Evolutionary conservation across 2,329 filamentous ascomycete species (phyloP).

Genomic region (Fusarium udum): DNA sequence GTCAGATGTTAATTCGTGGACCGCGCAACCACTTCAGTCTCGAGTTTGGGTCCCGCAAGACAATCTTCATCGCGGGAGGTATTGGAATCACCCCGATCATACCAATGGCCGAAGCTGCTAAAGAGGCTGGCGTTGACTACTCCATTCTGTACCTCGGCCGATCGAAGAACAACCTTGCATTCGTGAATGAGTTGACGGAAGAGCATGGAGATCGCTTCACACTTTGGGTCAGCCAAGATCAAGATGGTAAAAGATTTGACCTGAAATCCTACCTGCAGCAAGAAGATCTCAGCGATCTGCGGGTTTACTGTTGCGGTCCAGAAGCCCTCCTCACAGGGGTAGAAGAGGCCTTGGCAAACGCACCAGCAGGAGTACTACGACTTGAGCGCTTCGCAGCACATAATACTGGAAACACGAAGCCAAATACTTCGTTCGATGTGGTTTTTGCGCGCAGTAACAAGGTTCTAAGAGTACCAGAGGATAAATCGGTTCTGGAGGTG

Average conservation of each 20-base stretch:
- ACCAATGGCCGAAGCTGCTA: not conserved
- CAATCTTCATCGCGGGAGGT: not conserved
- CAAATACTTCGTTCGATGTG: not conserved
- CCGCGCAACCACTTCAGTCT: not conserved
- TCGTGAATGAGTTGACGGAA: not conserved
- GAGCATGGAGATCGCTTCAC: not conserved
- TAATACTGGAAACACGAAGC: fast-evolving
- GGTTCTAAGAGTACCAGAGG: not conserved
- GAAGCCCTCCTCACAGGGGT: not conserved
- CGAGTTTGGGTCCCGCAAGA: not conserved
- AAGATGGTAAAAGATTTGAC: not conserved
- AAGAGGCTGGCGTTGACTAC: not conserved
- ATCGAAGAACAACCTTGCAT: not conserved
- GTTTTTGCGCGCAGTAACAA: not conserved
- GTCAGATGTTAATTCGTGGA: not conserved
- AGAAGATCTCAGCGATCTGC: not conserved
- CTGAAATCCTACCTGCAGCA: not conserved
- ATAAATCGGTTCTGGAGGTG: not conserved
- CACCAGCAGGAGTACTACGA: not conserved
- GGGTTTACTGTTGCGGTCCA: not conserved
- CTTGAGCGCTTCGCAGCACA: not conserved
- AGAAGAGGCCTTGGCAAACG: not conserved
- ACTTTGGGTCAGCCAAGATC: not conserved
- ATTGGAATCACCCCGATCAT: not conserved
- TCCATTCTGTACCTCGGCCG: not conserved